Evolutionary conservation across 345 rosid genomes (phyloP), one percentile per base, ranked within the genome.

Genomic region (Hypericum perforatum): DNA sequence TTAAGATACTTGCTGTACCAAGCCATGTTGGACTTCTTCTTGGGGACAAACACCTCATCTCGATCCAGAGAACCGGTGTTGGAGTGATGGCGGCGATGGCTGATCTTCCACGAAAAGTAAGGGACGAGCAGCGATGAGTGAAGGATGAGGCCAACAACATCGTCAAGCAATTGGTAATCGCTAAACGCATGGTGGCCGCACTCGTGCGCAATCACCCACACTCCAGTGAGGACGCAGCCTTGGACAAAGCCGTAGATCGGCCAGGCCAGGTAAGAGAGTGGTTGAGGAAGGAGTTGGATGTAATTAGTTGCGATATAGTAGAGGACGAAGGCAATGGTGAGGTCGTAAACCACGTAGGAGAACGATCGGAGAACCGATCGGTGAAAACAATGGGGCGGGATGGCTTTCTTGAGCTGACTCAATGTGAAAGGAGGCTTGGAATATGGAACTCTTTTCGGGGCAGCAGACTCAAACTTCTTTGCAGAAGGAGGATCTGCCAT

Each of bases 171-270:
- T 3, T 87, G 89, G 69, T 85, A 79, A 47, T 85, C 88, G 45
- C 98, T 91, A 72, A 91, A 87, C 48, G 98, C 95, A 22, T 91
- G 95, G 71, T 91, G 98, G 53, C 98, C 96, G 1, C 98, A 91
- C 59, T 91, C 98, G 11, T 91, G 98, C 5, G 89, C 95, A 43
- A 91, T 62, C 46, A 91, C 95, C 96, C 96, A 87, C 50, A 85
- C 70, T 9, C 95, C 92, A 0, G 94, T 85, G 12, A 76, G 68
- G 57, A 87, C 61, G 57, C 79, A 76, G 53, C 98, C 98, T 55
- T 87, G 96, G 36, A 80, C 9, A 11, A 65, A 75, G 90, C 98
- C 79, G 64, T 91, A 91, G 55, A 81, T 49, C 0, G 82, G 79
- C 98, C 98, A 91, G 6, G 94, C 94, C 11, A 82, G 9, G 54